phyloP scores from a whole-genome alignment of 2,329 filamentous ascomycete genomes.

The Fusarium sp. region DNA sequence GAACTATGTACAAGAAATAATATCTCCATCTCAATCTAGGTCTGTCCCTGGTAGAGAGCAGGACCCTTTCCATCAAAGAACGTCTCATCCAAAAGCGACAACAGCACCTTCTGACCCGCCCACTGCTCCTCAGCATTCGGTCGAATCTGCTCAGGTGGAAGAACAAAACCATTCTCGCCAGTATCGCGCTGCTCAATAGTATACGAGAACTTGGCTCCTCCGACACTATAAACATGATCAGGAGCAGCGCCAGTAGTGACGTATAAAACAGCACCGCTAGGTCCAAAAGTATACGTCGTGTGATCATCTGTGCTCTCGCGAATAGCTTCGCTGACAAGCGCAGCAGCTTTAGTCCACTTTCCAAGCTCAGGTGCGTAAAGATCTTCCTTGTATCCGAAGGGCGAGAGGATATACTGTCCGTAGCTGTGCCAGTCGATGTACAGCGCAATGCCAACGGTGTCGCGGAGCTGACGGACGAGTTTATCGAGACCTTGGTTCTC shows the following conservation, averaged over 20 bases:
- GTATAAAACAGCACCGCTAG: constrained; percentile 51
- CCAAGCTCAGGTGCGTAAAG: constrained; percentile 50
- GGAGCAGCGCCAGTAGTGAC: constrained; percentile 45
- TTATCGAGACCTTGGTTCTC: constrained; percentile 57
- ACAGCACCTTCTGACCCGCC: constrained; percentile 49
- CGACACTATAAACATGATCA: constrained; percentile 42
- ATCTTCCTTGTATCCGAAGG: constrained; percentile 57
- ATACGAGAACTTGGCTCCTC: constrained; percentile 49
- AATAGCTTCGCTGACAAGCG: constrained; percentile 43
- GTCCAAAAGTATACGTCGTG: constrained; percentile 50
- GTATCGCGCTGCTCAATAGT: constrained; percentile 51
- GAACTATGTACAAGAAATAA: not conserved
- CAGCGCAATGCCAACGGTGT: constrained; percentile 51
- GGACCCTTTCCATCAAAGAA: constrained; percentile 48
- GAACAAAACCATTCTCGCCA: constrained; percentile 49
- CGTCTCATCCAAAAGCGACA: constrained; percentile 45
- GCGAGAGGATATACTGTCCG: constrained; percentile 54
- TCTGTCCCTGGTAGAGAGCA: constrained; percentile 30
- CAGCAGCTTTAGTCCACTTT: constrained; percentile 52
- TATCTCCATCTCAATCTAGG: not conserved
- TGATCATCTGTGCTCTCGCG: constrained; percentile 42
- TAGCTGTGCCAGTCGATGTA: constrained; percentile 61
- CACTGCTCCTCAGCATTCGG: constrained; percentile 50
- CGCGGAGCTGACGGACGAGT: constrained; percentile 45
- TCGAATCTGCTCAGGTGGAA: constrained; percentile 50